Evolutionary conservation across 257 asterid species (phyloP).

Genomic region (Lycium barbarum): DNA sequence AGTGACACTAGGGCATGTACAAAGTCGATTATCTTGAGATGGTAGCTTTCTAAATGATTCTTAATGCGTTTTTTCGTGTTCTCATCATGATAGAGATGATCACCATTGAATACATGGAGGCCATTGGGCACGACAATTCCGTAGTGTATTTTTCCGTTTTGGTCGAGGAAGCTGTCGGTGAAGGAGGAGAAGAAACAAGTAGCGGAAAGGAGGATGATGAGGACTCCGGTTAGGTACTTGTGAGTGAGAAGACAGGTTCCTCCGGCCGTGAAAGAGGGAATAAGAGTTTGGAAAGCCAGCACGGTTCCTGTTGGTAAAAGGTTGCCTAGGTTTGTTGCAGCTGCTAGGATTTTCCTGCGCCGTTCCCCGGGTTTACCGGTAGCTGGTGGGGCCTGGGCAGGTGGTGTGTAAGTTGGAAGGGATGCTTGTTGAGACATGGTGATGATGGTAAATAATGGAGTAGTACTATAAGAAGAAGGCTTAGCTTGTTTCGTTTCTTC

Average conservation of each 20-base stretch:
- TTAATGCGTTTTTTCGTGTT: neutral
- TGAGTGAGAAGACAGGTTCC: constrained; percentile 56
- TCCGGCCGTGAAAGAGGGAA: constrained; percentile 62
- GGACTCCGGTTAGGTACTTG: constrained; percentile 44
- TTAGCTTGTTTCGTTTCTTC: neutral
- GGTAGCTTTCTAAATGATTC: neutral
- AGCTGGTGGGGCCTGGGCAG: neutral
- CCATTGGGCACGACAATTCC: constrained; percentile 67
- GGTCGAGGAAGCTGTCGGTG: constrained; percentile 57
- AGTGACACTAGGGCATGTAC: constrained; percentile 59
- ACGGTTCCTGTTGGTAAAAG: constrained; percentile 80
- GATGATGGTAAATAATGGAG: neutral
- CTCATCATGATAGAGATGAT: neutral
- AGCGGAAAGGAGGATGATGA: constrained; percentile 47
- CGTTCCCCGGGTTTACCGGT: too few relatives aligned
- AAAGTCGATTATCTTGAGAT: constrained; percentile 40
- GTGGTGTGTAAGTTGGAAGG: neutral
- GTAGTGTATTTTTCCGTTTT: constrained; percentile 49
- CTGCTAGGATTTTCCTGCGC: constrained; percentile 37
- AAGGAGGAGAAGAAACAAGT: constrained; percentile 60
- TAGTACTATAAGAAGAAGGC: too few relatives aligned
- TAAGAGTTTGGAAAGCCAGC: constrained; percentile 58
- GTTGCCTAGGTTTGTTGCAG: constrained; percentile 66
- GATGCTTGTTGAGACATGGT: neutral
- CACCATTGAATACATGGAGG: constrained; percentile 47